These are phyloP conservation scores for Penicillium paneum DNA, from an alignment of 2,329 filamentous ascomycete genomes.

Conservation along the genomic window DNA sequence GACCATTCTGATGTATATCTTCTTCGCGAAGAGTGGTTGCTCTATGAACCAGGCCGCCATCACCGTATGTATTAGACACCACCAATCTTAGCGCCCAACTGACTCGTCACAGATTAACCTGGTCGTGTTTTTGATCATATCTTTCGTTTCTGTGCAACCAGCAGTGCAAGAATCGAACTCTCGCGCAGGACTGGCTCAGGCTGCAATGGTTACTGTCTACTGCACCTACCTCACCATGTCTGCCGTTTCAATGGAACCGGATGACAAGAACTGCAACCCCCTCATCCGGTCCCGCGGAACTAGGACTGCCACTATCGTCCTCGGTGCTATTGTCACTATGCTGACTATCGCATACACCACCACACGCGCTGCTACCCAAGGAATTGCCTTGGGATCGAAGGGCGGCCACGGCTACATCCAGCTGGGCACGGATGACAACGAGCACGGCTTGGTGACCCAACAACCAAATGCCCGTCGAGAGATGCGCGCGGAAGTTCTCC, in stretches of 20 bases:
- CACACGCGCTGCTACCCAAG: constrained; percentile 88
- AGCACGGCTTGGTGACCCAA: constrained; percentile 83
- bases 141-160: constrained; percentile 83
- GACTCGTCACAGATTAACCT: constrained; percentile 65
- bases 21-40: constrained; percentile 79
- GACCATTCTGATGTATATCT: constrained; percentile 96
- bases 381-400: constrained; percentile 57
- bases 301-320: constrained; percentile 81
- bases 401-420: constrained; percentile 53
- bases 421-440: constrained; percentile 66
- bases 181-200: constrained; percentile 92
- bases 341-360: constrained; percentile 97
- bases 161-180: constrained; percentile 87
- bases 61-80: constrained; percentile 52
- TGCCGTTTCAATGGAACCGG: constrained; percentile 96
- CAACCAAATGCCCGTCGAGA: constrained; percentile 78
- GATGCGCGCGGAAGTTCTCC: constrained; percentile 88
- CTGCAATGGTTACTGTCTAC: constrained; percentile 94
- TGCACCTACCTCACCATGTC: constrained; percentile 99
- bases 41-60: constrained; percentile 97
- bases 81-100: constrained; percentile 9
- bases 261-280: constrained; percentile 91
- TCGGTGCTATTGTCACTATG: constrained; percentile 94
- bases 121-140: constrained; percentile 74
- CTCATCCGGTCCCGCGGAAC: constrained; percentile 79